A percentile compares a stretch with the other conserved stretches of the same genome.
These are phyloP conservation scores for Globisporangium polare DNA, from an alignment of 352 stramenopile genomes.

Conservation along the genomic window DNA sequence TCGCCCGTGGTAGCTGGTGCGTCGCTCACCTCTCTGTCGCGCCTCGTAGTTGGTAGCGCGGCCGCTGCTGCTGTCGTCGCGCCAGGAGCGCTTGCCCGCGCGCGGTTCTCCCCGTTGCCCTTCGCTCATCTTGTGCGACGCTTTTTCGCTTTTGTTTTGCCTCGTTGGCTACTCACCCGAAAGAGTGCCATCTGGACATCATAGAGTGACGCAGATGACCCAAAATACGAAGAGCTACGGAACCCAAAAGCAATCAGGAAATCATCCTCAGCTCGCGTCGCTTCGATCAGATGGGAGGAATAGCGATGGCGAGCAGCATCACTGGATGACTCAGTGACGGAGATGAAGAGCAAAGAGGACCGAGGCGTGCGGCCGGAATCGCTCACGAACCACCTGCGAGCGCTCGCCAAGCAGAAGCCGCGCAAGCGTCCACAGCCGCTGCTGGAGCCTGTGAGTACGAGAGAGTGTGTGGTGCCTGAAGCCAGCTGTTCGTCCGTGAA, in stretches of 20 bases:
- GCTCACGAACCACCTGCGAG: slow-evolving; percentile 37
- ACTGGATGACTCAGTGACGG: background rate
- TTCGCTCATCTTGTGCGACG: slow-evolving; percentile 1
- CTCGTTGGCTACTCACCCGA: too few species aligned
- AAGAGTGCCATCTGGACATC: background rate
- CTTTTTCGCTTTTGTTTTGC: background rate
- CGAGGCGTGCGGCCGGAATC: slow-evolving; percentile 39
- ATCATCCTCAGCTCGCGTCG: background rate
- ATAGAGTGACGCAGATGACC: background rate
- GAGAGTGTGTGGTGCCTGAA: too few species aligned
- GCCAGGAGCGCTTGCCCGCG: slow-evolving; percentile 7
- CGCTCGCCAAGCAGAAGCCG: slow-evolving; percentile 29
- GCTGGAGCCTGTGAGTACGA: slow-evolving; percentile 21
- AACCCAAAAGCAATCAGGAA: background rate
- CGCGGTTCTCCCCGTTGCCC: background rate
- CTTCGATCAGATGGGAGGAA: slow-evolving; percentile 2
- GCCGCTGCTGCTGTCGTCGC: background rate
- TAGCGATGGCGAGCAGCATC: background rate
- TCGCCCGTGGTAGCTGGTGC: background rate
- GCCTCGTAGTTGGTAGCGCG: background rate
- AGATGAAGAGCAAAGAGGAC: slow-evolving; percentile 17
- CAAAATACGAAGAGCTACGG: background rate
- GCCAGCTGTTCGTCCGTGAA: background rate
- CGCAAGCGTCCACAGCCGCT: slow-evolving; percentile 15
- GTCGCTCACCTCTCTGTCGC: background rate